A percentile compares a stretch with the other conserved stretches of the same genome.
Conservation (phyloP, 208 protist genomes). For the Trypanosoma scelopori region DNA sequence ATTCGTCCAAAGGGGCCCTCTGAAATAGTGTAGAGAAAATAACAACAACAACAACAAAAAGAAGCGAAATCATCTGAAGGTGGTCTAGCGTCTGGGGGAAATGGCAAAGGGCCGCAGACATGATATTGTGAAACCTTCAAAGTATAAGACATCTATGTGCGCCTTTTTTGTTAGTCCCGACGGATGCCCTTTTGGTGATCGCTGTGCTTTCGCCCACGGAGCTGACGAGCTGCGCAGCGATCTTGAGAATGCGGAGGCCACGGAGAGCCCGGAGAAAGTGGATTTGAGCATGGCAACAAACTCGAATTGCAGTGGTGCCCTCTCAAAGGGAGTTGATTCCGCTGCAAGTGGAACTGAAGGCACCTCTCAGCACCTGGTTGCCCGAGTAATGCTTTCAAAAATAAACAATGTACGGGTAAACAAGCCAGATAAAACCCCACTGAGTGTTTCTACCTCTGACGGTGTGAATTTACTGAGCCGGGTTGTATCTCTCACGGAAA, state of each 20-base stretch:
- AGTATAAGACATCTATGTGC: slow-evolving; percentile 87
- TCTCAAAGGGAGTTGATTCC: not conserved
- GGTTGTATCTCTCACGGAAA: not conserved
- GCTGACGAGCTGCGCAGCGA: slow-evolving; percentile 63
- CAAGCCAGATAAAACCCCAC: too few relatives aligned
- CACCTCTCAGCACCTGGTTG: not conserved
- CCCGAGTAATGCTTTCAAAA: not conserved
- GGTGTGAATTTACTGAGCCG: not conserved
- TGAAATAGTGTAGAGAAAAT: too few relatives aligned
- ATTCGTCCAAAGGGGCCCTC: too few relatives aligned
- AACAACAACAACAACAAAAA: too few relatives aligned
- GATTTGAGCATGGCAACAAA: not conserved
- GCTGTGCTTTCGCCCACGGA: slow-evolving; percentile 84
- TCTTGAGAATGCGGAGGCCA: slow-evolving; percentile 5
- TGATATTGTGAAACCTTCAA: slow-evolving; percentile 84
- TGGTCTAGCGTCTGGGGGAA: not conserved
- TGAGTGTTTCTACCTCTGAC: not conserved
- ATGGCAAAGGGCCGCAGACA: slow-evolving; percentile 67
- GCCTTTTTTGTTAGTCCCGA: slow-evolving; percentile 54
- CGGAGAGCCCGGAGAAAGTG: not conserved
- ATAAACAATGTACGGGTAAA: too few relatives aligned
- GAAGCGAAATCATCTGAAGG: not conserved
- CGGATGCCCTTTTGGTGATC: slow-evolving; percentile 72
- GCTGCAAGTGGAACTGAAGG: not conserved
- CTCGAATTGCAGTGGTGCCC: not conserved